Conservation (phyloP, 352 stramenopile genomes). For the Saprolegnia diclina region DNA sequence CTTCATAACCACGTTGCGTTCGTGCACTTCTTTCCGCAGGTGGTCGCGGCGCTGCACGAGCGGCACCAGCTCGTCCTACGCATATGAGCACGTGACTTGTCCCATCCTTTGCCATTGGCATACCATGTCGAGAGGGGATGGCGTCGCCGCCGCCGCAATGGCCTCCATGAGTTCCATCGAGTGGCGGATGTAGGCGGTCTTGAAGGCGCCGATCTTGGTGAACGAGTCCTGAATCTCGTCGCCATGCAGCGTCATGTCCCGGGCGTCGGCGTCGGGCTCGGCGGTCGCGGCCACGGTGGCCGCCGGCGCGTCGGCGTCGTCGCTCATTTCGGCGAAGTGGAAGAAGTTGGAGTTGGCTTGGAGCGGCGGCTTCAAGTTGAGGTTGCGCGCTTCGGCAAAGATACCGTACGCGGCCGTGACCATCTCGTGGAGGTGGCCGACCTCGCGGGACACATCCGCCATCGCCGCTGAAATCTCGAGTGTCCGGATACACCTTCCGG, state of each 20-base stretch:
- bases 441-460: constrained; percentile 1
- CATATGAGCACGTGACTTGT: neutral
- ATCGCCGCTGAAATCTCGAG: neutral
- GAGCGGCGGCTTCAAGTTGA: constrained; percentile 78
- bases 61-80: neutral
- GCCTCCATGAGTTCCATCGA: constrained; percentile 54
- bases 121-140: neutral
- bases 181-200: constrained; percentile 74
- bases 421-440: constrained; percentile 23
- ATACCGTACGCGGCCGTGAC: constrained; percentile 14
- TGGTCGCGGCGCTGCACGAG: neutral
- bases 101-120: neutral
- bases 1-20: constrained; percentile 83
- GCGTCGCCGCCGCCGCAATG: neutral
- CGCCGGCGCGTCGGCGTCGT: constrained; percentile 40
- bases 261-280: constrained; percentile 35
- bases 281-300: constrained; percentile 30
- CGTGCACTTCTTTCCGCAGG: constrained; percentile 59
- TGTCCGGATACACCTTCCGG: neutral
- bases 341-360: constrained; percentile 76
- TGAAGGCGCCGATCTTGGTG: constrained; percentile 71
- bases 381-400: constrained; percentile 56
- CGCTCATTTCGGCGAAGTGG: constrained; percentile 30
- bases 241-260: constrained; percentile 58
- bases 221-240: constrained; percentile 85